Evolutionary conservation across 306 rosid genomes (phyloP), one percentile per base, ranked within the genome.

Genomic region (Oxytropis ochrocephala): DNA sequence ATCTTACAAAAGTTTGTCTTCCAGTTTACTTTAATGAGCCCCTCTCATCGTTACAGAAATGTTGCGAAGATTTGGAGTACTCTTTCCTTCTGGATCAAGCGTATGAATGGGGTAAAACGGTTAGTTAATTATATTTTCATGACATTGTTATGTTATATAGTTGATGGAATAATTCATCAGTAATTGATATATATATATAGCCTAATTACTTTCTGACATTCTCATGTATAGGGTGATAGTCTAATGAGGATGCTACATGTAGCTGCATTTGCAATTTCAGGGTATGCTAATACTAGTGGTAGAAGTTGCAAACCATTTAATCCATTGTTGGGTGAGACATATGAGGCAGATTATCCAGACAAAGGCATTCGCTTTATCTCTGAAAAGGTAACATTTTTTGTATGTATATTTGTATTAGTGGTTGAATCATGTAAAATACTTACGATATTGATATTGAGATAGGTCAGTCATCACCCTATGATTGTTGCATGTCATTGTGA

Each of bases 391-490:
- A 51, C 57, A 47, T 42, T 55, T 10, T 19, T 21, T 21, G 29
- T 4, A 24, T 24, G 47, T 56, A 19, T 47, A 36, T 56, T 21
- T 67, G 18, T 44, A 24, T 46, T 72, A 62, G 76, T 72, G 70
- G 27, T 70, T 75, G 44, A 19, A 49, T n/a, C n/a, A n/a, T 14
- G 21, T 24, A 49, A 70, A 36, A 11, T 52, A 58, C 72, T 73
- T 38, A 53, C 13, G 67, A 30, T 62, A 38, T 77, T 80, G 21
- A 49, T 80, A 50, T 67, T 55, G 74, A 64, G 75, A 77, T 83
- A 93, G 98, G 98, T 93, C 71, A 93, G 98, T 79, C 98, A 93
- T 80, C 97, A 93, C 75, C 98, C 98, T 35, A 82, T 90, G 97
- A 52, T 84, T 73, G 74, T 93, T 69, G 98, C 98, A 75, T 90